Base-by-base conservation (phyloP, 257 asterid genomes). In the Forsythia viridissima region DNA sequence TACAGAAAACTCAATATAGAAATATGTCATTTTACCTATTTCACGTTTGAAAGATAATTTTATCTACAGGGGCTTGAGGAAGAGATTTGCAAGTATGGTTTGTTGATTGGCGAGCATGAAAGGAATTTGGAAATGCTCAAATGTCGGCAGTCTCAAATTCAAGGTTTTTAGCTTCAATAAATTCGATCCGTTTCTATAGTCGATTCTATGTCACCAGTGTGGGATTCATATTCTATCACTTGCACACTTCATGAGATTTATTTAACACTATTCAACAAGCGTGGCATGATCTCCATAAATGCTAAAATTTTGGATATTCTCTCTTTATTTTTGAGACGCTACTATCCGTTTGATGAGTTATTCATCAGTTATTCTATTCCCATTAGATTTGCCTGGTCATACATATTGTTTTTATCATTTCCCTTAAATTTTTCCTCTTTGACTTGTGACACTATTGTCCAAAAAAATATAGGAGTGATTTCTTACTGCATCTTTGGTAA, bases 21-120 rank as follows among this genome's bases (percentile, higher is more conserved):
- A 30, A 8, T 39, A 8, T 16, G 57, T 34, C 20, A 39, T 72
- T 76, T 76, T 52, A 59, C n/a, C 1, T 46, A 6, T 66, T 48
- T 39, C 24, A 61, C 67, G 46, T n/a, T 75, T 63, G 79, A 81
- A 79, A 76, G 21, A 71, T 18, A 18, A 10, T 71, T 73, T 76
- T 74, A 59, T 57, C 10, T 46, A 2, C 82, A 90, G 90, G 85
- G 80, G 72, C 86, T 91, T 6, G 87, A 18, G 77, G 86, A 88
- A 4, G 86, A 89, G 24, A 63, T 93, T 76, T 0, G 20, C 20
- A 67, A 44, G 9, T 81, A 63, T 42, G 86, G 75, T n/a, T 5
- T 39, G 79, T 41, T 15, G 73, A 15, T 63, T 75, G 55, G 46
- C 1, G 12, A 34, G 42, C 84, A 48, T 48, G 44, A 79, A 41